These are phyloP conservation scores for Apiospora pterosperma DNA, from an alignment of 2,329 filamentous ascomycete genomes.

Conservation along the genomic window DNA sequence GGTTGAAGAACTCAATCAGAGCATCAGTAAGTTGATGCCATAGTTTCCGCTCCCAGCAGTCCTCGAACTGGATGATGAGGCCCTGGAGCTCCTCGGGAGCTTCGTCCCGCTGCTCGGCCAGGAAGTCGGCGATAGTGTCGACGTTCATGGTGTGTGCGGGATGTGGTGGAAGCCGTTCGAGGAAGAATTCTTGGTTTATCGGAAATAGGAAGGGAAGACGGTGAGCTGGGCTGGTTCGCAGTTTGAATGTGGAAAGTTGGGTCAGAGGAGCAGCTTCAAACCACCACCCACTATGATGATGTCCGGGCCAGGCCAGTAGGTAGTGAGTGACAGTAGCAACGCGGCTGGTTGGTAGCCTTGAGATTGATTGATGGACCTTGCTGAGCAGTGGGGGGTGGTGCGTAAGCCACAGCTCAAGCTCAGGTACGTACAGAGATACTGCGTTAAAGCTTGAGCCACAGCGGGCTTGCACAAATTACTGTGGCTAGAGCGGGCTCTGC, in stretches of 20 bases:
- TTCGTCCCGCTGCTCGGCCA: constrained; percentile 83
- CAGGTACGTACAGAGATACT: background rate
- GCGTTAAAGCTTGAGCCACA: background rate
- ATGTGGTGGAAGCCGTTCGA: background rate
- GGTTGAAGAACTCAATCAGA: constrained; percentile 82
- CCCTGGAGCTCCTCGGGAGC: constrained; percentile 85
- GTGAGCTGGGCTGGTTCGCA: constrained; percentile 6
- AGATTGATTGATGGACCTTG: background rate
- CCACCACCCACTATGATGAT: background rate
- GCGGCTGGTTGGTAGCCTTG: constrained; percentile 39
- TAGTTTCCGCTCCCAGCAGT: constrained; percentile 96
- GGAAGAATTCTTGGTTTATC: background rate
- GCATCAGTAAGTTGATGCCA: constrained; percentile 97
- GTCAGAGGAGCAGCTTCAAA: background rate
- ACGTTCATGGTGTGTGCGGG: constrained; percentile 60
- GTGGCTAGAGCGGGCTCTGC: background rate
- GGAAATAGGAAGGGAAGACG: constrained; percentile 2
- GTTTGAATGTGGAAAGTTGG: background rate
- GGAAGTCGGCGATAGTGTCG: constrained; percentile 88
- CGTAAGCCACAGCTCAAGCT: constrained; percentile 4
- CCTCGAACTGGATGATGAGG: constrained; percentile 88
- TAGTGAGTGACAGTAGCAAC: constrained; percentile 18
- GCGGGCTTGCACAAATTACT: background rate
- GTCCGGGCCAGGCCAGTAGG: background rate
- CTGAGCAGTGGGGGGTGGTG: constrained; percentile 2